Evolutionary conservation across 371 early-diverging fungal genomes (phyloP), one percentile per base, ranked within the genome.

Genomic region (Mortierella sp.): DNA sequence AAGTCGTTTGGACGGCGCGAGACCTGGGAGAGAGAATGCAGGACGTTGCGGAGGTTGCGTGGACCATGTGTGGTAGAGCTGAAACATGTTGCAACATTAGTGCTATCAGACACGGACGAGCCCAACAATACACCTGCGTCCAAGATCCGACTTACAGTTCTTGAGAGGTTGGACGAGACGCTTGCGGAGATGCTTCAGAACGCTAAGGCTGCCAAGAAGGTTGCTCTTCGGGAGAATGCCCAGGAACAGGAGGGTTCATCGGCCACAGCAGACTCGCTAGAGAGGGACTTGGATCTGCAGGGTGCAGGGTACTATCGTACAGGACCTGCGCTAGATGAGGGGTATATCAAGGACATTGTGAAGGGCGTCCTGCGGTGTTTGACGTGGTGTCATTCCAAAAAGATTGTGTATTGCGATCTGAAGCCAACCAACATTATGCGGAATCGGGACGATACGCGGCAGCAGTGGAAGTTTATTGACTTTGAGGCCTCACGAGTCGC

Each of bases 361-460:
- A 81, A 84, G 72, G 85, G 85, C 11, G 81, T 84, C 14, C 72
- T 84, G 31, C 70, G 81, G 16, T 84, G 85, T 24, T 42, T 84
- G 72, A 76, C 72, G 6, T 84, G 85, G 85, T 84, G 85, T 60
- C 85, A 84, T 55, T 76, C 85, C 54, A 84, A 84, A 52, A 76
- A 76, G 74, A 77, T 84, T 63, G 85, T 84, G 5, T 84, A 81
- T 45, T 84, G 85, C 65, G 85, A 79, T 48, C 44, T 84, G 48
- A 81, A 84, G 75, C 85, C 85, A 16, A 76, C 85, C n/a, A 84
- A 84, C 45, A 70, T 84, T n/a, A 84, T 84, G 85, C 79, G 76
- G 26, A 84, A 84, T 57, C 76, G 85, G 47, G 85, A 84, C 16
- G 85, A 84, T n/a, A 77, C 85, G 13, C 81, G 85, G 0, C 85